These are phyloP conservation scores for Populus hybrid DNA, from an alignment of 441 rosid species.

Conservation along the genomic window DNA sequence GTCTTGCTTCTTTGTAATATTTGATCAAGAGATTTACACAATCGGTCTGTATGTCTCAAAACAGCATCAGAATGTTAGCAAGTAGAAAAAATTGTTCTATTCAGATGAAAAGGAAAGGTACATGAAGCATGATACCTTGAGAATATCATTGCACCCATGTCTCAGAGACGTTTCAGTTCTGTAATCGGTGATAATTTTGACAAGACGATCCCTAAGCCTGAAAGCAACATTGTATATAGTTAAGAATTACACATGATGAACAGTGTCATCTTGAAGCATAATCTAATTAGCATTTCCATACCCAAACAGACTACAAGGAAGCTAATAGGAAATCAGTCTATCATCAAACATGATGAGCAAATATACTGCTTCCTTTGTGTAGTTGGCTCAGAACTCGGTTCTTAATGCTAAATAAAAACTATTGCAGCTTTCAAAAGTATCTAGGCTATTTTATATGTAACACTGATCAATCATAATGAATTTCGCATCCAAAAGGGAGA, in stretches of 20 bases:
- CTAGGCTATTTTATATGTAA: neutral
- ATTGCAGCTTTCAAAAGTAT: neutral
- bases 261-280: neutral
- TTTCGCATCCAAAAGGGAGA: neutral
- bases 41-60: conserved; percentile 61
- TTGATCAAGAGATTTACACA: conserved; percentile 85
- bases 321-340: neutral
- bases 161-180: conserved; percentile 98
- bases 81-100: neutral
- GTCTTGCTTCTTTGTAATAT: conserved; percentile 84
- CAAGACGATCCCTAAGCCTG: conserved; percentile 92
- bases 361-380: neutral
- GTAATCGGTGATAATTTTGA: conserved; percentile 93
- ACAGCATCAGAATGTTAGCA: conserved; percentile 17
- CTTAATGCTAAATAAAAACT: neutral
- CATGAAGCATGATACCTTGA: conserved; percentile 55
- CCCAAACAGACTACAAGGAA: neutral
- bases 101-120: conserved; percentile 1
- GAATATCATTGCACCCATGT: conserved; percentile 95
- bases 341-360: neutral
- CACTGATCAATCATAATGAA: neutral
- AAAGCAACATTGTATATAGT: conserved; percentile 13
- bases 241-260: neutral
- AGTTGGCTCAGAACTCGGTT: neutral
- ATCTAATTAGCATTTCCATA: neutral